A percentile compares a stretch with the other conserved stretches of the same genome.
These are phyloP conservation scores for carrot (Daucus carota) DNA, from an alignment of 129 eudicot species.

Conservation along the genomic window DH1_v3.0 NC_030388.2:24875501-24876000, in stretches of 20 bases:
- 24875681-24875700: not conserved
- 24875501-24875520: constrained; percentile 61
- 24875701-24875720: not conserved
- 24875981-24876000: no score
- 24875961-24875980: no score
- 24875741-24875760: not conserved
- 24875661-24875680: not conserved
- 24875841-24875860: not conserved
- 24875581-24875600: not conserved
- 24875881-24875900: not conserved
- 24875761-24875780: not conserved
- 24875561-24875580: not conserved
- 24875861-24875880: not conserved
- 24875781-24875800: constrained; percentile 2
- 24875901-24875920: not conserved
- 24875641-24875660: constrained; percentile 18
- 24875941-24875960: not conserved
- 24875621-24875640: constrained; percentile 19
- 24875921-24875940: not conserved
- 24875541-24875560: not conserved
- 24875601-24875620: constrained; percentile 26
- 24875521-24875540: constrained; percentile 45
- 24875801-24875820: not conserved
- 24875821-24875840: not conserved
- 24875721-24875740: not conserved